phyloP scores from a whole-genome alignment of 1,284 basidiomycete species.

The Inonotus hispidus region DNA sequence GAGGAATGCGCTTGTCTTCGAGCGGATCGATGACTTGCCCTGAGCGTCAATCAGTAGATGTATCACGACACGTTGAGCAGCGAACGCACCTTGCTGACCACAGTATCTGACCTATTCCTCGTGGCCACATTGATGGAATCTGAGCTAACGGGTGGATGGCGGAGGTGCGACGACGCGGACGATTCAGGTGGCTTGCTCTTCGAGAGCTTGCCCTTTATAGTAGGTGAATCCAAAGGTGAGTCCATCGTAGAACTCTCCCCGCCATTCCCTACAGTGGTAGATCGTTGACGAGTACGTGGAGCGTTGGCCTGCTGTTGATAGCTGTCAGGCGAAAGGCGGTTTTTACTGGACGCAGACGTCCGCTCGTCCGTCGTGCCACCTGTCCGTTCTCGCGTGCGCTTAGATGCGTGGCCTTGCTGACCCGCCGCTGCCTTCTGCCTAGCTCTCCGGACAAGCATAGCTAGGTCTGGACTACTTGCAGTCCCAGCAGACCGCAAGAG shows the following conservation, averaged over 20 bases:
- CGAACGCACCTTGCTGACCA: slow-evolving; percentile 38
- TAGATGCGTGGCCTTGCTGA: neutral
- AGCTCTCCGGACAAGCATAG: slow-evolving; percentile 75
- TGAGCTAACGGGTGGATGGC: slow-evolving; percentile 29
- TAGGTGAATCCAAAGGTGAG: slow-evolving; percentile 15
- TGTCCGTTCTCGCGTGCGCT: neutral
- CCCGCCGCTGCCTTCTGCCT: slow-evolving; percentile 50
- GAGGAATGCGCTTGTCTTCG: slow-evolving; percentile 71
- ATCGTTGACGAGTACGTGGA: slow-evolving; percentile 28
- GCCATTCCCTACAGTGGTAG: slow-evolving; percentile 30
- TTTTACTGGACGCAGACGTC: neutral
- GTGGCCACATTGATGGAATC: slow-evolving; percentile 52
- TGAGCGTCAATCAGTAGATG: slow-evolving; percentile 15
- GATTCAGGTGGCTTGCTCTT: slow-evolving; percentile 7
- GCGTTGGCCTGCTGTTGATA: slow-evolving; percentile 5
- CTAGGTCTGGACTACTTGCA: slow-evolving; percentile 83
- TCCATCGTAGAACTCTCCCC: slow-evolving; percentile 6
- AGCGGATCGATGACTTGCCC: slow-evolving; percentile 56
- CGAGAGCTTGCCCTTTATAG: slow-evolving; percentile 10
- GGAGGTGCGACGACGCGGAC: slow-evolving; percentile 13
- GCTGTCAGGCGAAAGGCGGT: slow-evolving; percentile 14
- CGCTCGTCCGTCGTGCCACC: neutral
- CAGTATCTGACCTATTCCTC: slow-evolving; percentile 24
- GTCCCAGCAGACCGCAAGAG: slow-evolving; percentile 85
- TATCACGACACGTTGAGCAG: slow-evolving; percentile 1